Percentiles rank a stretch among this genome's conserved stretches.
phyloP scores from a whole-genome alignment of 139 green algal genomes.

The Yamagishiella unicocca region DNA sequence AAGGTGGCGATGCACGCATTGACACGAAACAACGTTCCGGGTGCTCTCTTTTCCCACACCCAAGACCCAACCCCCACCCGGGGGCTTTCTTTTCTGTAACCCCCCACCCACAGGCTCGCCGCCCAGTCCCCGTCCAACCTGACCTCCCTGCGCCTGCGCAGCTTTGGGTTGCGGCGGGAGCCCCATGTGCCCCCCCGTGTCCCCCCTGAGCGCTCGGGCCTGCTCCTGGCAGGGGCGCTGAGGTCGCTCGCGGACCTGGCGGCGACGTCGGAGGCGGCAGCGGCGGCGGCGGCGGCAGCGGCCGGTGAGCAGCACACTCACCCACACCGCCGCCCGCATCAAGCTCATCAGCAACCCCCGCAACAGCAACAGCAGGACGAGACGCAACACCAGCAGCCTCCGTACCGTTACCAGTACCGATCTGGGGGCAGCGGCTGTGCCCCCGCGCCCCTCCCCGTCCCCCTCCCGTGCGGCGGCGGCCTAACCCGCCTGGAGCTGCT shows the following conservation, averaged over 20 bases:
- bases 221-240: slow-evolving; percentile 12
- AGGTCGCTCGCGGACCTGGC: neutral
- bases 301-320: too few species aligned
- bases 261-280: neutral
- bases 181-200: neutral
- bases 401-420: neutral
- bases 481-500: slow-evolving; percentile 36
- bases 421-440: neutral
- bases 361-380: neutral
- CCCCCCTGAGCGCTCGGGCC: slow-evolving; percentile 3
- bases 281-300: neutral
- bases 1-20: neutral
- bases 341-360: neutral
- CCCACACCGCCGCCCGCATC: too few species aligned
- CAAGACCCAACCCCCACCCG: neutral
- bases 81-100: neutral
- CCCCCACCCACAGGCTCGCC: neutral
- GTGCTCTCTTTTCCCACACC: neutral
- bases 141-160: neutral
- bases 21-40: neutral
- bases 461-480: neutral
- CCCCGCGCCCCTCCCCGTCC: too few species aligned
- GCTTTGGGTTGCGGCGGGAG: slow-evolving; percentile 22
- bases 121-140: neutral
- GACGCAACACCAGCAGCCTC: neutral